phyloP scores from a whole-genome alignment of 169 alveolate species.

The Eimeria falciformis region DNA sequence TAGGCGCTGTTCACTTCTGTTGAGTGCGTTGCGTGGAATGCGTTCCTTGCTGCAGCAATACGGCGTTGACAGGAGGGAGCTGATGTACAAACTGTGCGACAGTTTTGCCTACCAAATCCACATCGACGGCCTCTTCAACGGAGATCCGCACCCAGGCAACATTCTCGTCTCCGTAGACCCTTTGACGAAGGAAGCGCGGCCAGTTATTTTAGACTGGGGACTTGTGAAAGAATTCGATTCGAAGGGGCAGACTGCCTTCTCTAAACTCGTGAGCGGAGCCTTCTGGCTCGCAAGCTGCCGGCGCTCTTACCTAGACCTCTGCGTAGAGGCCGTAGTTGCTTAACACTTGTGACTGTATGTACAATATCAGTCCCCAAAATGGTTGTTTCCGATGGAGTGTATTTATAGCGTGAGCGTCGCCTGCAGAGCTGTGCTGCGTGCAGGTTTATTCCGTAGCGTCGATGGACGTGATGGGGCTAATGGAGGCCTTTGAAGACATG shows the following conservation, averaged over 20 bases:
- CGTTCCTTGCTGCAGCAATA: constrained; percentile 57
- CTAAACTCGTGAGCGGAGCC: constrained; percentile 84
- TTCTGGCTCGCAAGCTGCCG: too few species aligned
- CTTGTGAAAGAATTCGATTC: constrained; percentile 85
- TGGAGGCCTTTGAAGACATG: constrained; percentile 91
- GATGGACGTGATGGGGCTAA: constrained; percentile 86
- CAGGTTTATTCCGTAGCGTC: constrained; percentile 86
- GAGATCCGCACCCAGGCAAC: constrained; percentile 96
- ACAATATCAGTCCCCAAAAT: background rate
- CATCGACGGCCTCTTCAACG: constrained; percentile 81
- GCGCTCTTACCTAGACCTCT: too few species aligned
- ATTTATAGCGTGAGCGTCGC: too few species aligned
- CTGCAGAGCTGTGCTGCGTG: background rate
- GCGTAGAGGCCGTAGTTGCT: background rate
- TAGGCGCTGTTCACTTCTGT: background rate
- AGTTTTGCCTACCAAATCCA: constrained; percentile 86
- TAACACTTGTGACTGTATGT: background rate
- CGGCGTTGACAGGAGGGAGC: constrained; percentile 76
- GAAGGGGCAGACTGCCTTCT: constrained; percentile 85
- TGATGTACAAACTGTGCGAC: constrained; percentile 82
- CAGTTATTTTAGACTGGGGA: constrained; percentile 91
- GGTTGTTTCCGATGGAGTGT: background rate
- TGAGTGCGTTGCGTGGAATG: background rate
- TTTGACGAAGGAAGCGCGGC: constrained; percentile 75
- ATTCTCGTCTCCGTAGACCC: constrained; percentile 85